These are phyloP conservation scores for Cavenderia fasciculata DNA, from an alignment of 78 protist species.

Conservation along the genomic window DNA sequence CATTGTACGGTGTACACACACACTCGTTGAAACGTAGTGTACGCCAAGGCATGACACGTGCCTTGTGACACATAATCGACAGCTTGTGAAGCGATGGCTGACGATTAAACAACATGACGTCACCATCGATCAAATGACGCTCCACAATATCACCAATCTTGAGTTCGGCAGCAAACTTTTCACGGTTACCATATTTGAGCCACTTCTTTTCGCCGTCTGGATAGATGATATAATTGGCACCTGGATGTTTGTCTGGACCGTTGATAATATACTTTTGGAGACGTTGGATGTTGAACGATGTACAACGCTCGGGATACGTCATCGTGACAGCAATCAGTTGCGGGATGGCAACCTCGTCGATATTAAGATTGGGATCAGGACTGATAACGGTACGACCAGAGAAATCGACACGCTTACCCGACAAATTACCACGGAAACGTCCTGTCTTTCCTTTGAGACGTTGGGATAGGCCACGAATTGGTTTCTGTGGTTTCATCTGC, in stretches of 20 bases:
- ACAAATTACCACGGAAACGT: slow-evolving; percentile 97
- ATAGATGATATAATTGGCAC: slow-evolving; percentile 90
- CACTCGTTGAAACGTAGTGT: slow-evolving; percentile 99
- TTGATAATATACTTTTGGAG: slow-evolving; percentile 78
- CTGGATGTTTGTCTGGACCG: slow-evolving; percentile 92
- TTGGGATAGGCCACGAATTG: slow-evolving; percentile 94
- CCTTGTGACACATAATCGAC: slow-evolving; percentile 96
- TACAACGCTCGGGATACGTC: slow-evolving; percentile 98
- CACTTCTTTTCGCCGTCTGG: slow-evolving; percentile 74
- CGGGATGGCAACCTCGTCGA: slow-evolving; percentile 97
- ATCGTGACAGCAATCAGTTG: slow-evolving; percentile 89
- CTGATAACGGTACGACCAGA: slow-evolving; percentile 99
- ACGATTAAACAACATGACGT: slow-evolving; percentile 98
- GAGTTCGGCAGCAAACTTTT: slow-evolving; percentile 81
- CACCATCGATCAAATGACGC: slow-evolving; percentile 97
- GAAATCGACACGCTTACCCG: slow-evolving; percentile 99
- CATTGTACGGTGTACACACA: slow-evolving; percentile 99
- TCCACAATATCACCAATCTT: slow-evolving; percentile 94
- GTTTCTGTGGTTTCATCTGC: slow-evolving; percentile 76
- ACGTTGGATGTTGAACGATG: slow-evolving; percentile 74
- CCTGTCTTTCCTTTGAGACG: slow-evolving; percentile 99
- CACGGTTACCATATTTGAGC: slow-evolving; percentile 78
- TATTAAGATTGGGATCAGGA: slow-evolving; percentile 99
- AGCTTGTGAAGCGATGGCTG: slow-evolving; percentile 99
- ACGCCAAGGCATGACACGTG: slow-evolving; percentile 92